Conservation (phyloP, 208 protist genomes). For the Acanthamoeba culbertsoni region DNA sequence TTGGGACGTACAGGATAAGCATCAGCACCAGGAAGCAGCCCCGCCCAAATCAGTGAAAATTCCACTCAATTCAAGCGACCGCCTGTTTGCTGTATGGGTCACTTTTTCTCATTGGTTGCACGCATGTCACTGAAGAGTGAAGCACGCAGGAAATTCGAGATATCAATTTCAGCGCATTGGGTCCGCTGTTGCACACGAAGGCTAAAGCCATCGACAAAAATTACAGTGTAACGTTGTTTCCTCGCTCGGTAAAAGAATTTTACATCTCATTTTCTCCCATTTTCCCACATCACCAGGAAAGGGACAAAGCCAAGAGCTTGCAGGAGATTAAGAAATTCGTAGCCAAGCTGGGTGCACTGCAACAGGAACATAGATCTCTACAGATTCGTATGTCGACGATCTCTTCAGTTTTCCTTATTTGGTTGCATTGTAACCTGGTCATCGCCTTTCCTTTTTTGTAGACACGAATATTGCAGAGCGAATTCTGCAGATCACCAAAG, state of each 20-base stretch:
- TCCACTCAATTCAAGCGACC: background rate
- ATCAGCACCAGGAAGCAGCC: background rate
- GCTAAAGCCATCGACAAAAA: constrained; percentile 70
- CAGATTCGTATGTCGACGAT: background rate
- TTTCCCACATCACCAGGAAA: background rate
- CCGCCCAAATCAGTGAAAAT: background rate
- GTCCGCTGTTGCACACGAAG: constrained; percentile 68
- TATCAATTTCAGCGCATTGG: constrained; percentile 68
- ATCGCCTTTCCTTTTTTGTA: background rate
- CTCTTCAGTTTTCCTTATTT: too few relatives aligned
- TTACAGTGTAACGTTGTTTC: constrained; percentile 63
- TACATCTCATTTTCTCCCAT: background rate
- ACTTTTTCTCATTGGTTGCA: background rate
- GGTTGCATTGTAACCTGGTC: background rate
- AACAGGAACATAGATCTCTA: constrained; percentile 68
- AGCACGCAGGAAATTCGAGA: constrained; percentile 62
- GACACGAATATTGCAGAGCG: constrained; percentile 69
- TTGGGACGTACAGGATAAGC: background rate
- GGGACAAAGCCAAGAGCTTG: constrained; percentile 47
- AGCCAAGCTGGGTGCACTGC: constrained; percentile 13
- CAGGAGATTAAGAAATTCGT: constrained; percentile 70
- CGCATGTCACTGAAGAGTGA: background rate
- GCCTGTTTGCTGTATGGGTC: background rate
- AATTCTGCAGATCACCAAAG: constrained; percentile 56
- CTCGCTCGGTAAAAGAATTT: too few relatives aligned